Conservation (phyloP, 805 yeast species). For the Yamadazyma sp. region DNA sequence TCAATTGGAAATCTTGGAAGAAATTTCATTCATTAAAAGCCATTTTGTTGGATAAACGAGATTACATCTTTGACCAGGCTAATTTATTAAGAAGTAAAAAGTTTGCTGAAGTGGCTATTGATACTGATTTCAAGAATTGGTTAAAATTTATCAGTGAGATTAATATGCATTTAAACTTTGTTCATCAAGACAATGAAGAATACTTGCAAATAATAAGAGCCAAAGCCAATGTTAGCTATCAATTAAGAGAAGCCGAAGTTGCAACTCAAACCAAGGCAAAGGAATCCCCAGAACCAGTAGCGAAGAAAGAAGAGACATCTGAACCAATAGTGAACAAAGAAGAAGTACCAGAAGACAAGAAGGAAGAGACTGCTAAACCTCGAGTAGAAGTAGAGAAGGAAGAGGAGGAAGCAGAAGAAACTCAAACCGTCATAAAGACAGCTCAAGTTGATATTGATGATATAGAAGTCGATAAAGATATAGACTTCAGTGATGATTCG, state of each 20-base stretch:
- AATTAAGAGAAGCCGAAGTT: constrained; percentile 29
- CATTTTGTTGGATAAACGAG: constrained; percentile 52
- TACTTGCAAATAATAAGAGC: constrained; percentile 46
- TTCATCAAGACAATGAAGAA: constrained; percentile 60
- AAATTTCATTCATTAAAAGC: constrained; percentile 56
- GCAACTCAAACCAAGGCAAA: constrained; percentile 14
- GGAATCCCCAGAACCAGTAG: constrained; percentile 22
- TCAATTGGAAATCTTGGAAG: constrained; percentile 56
- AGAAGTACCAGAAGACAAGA: constrained; percentile 12
- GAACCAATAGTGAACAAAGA: constrained; percentile 16
- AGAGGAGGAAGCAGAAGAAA: constrained; percentile 3
- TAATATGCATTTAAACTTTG: constrained; percentile 44
- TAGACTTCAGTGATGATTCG: constrained; percentile 1
- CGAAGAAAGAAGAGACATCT: constrained; percentile 17
- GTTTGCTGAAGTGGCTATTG: constrained; percentile 19
- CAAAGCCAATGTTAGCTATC: constrained; percentile 42
- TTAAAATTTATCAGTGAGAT: constrained; percentile 36
- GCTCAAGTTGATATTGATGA: constrained; percentile 4
- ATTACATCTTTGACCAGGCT: constrained; percentile 36
- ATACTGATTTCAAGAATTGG: constrained; percentile 35
- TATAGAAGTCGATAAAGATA: constrained; percentile 8
- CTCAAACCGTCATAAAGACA: not conserved
- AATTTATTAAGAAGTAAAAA: constrained; percentile 16
- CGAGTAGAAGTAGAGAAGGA: constrained; percentile 35
- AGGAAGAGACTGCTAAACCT: constrained; percentile 47